Percentiles rank a stretch among this genome's conserved stretches.
Conservation (phyloP, 176 grass and related monocot species). For the Carex pumila region DNA sequence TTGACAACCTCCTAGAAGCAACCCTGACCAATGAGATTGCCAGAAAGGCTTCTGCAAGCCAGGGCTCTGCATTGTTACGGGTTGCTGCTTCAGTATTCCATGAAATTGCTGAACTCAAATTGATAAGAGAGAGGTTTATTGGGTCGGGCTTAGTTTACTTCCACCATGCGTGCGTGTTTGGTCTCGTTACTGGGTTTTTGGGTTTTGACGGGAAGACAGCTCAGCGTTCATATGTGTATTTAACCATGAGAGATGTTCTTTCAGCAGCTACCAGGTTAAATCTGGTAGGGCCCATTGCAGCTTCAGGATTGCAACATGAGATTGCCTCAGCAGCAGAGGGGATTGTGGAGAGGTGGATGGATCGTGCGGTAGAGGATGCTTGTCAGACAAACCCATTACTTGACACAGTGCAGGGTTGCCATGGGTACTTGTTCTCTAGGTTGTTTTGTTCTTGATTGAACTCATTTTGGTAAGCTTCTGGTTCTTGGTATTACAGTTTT, state of each 20-base stretch:
- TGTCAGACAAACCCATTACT: conserved; percentile 58
- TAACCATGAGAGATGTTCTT: conserved; percentile 78
- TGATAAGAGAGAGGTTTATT: conserved; percentile 36
- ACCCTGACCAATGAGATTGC: conserved; percentile 71
- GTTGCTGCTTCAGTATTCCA: conserved; percentile 54
- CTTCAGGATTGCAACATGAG: conserved; percentile 76
- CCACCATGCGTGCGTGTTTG: conserved; percentile 70
- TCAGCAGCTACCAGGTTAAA: conserved; percentile 80
- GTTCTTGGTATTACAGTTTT: conserved; percentile 2
- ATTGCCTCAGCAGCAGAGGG: conserved; percentile 48
- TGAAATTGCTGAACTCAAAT: conserved; percentile 46
- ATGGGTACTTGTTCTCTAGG: conserved; percentile 78
- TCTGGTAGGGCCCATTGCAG: conserved; percentile 70
- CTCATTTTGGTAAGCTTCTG: background rate
- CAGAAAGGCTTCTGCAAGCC: conserved; percentile 55
- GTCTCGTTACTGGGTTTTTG: conserved; percentile 55
- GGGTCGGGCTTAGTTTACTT: conserved; percentile 43
- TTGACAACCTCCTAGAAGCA: conserved; percentile 70
- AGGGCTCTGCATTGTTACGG: conserved; percentile 71
- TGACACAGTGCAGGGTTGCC: conserved; percentile 65
- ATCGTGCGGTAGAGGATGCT: conserved; percentile 51
- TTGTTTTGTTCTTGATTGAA: conserved; percentile 75
- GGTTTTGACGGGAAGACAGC: conserved; percentile 45
- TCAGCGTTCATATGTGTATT: conserved; percentile 64
- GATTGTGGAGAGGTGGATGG: conserved; percentile 58